phyloP scores from a whole-genome alignment of 768 basidiomycete species.

The Amanita jacksonii region DNA sequence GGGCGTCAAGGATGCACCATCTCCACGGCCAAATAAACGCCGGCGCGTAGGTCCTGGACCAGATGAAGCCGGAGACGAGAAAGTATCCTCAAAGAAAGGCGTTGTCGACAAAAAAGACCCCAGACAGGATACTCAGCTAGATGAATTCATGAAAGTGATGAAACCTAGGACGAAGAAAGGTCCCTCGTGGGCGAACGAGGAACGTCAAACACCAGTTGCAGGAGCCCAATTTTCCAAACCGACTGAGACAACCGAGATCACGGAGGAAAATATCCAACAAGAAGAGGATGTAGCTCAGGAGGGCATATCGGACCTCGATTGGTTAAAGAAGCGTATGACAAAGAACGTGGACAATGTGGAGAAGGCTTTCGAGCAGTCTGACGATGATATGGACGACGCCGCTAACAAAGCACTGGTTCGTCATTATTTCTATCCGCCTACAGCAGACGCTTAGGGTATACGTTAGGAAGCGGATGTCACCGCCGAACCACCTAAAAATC shows the following conservation, averaged over 20 bases:
- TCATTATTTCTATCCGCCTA: neutral
- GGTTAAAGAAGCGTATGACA: constrained; percentile 61
- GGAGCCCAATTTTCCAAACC: constrained; percentile 7
- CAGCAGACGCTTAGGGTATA: neutral
- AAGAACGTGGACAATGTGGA: constrained; percentile 31
- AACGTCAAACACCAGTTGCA: constrained; percentile 10
- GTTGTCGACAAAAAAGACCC: neutral
- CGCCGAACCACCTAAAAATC: constrained; percentile 22
- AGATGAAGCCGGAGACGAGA: constrained; percentile 13
- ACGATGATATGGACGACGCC: constrained; percentile 31
- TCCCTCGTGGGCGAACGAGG: constrained; percentile 58
- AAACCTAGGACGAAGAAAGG: constrained; percentile 47
- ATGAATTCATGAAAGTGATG: constrained; percentile 73
- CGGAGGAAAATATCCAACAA: constrained; percentile 9
- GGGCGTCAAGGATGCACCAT: constrained; percentile 62
- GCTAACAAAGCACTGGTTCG: constrained; percentile 9
- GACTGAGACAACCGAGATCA: constrained; percentile 9
- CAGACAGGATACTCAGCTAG: constrained; percentile 30
- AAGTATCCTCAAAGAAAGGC: constrained; percentile 9
- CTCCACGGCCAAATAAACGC: constrained; percentile 62
- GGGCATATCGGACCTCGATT: constrained; percentile 59
- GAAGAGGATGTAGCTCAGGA: constrained; percentile 18
- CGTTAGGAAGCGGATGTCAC: constrained; percentile 4
- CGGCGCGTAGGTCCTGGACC: constrained; percentile 34
- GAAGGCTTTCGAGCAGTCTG: constrained; percentile 54